Evolutionary conservation across 371 early-diverging fungal genomes (phyloP), one percentile per base, ranked within the genome.

Genomic region (Apophysomyces variabilis): DNA sequence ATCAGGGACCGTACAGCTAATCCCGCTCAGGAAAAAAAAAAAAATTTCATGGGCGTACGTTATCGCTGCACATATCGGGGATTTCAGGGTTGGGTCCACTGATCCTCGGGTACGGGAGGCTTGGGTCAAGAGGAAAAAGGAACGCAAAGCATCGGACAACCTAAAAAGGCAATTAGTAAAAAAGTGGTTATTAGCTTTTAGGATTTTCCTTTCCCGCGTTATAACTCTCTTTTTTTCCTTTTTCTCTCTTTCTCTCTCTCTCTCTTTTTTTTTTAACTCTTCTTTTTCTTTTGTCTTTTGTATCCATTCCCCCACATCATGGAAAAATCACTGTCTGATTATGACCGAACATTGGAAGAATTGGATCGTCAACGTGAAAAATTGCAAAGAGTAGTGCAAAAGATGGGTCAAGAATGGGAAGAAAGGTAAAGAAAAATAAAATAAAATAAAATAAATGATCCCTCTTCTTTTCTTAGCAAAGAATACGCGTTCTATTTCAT

Each of bases 321-420:
- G 79, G 82, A 81, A 44, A 75, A 77, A 65, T 73, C 77, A 12
- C 68, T 82, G 36, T 65, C 60, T 16, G 80, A 82, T 46, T 82
- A 82, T 75, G 83, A 82, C 57, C 73, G 78, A 64, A 78, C 76
- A 50, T 65, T 82, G 46, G 74, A 78, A 58, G 80, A 78, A 26
- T 59, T 82, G 54, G 80, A 82, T 57, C 64, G 70, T 43, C 80
- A 82, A 60, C 66, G 71, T 26, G 74, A 79, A 66, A 67, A 77
- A n/a, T 67, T 82, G 13, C 74, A 82, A 41, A 61, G 66, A 11
- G 76, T 82, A 39, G 77, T 79, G 80, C 66, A 79, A 46, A 70
- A 64, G 50, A 82, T 82, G 83, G 83, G 80, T 12, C 66, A 79
- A 66, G 83, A 82, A 69, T 82, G 83, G 83, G 78, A 78, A 71